Evolutionary conservation across 805 yeast species (phyloP).

Genomic region (Hanseniaspora mollemarum): DNA sequence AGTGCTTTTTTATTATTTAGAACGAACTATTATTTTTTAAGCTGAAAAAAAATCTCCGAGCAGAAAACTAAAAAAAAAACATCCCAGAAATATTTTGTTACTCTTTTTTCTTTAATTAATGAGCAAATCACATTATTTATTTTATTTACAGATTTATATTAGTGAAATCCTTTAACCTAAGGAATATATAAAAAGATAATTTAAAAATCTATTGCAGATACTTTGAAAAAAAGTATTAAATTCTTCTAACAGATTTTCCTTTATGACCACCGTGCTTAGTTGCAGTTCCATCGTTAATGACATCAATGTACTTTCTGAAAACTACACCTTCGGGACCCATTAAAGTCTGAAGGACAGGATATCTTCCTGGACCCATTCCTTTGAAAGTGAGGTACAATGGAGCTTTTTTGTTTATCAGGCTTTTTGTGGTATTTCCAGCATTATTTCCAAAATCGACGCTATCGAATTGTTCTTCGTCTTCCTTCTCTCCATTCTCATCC

Average conservation of each 20-base stretch:
- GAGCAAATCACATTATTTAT: neutral
- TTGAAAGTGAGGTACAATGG: constrained; percentile 54
- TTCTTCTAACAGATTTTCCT: constrained; percentile 58
- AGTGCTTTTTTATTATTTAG: neutral
- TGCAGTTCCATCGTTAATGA: constrained; percentile 67
- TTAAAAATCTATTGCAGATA: too few relatives aligned
- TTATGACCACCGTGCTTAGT: constrained; percentile 89
- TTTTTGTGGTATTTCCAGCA: constrained; percentile 32
- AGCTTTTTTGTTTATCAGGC: constrained; percentile 46
- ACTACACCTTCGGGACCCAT: constrained; percentile 77
- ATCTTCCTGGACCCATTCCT: constrained; percentile 82
- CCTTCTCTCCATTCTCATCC: constrained; percentile 15
- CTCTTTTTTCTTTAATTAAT: too few relatives aligned
- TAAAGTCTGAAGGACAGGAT: constrained; percentile 72
- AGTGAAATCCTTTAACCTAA: neutral
- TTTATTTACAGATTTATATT: neutral
- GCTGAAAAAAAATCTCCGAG: neutral
- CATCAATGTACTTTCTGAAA: constrained; percentile 53
- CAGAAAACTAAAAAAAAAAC: neutral
- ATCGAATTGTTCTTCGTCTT: constrained; percentile 41
- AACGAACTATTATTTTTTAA: neutral
- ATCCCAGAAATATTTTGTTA: too few relatives aligned
- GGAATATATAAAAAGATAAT: neutral
- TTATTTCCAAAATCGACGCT: constrained; percentile 48
- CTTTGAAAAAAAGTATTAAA: neutral